Evolutionary conservation across 164 flowering plant genomes (phyloP).

Genomic region (Nymphaea thermarum): DNA sequence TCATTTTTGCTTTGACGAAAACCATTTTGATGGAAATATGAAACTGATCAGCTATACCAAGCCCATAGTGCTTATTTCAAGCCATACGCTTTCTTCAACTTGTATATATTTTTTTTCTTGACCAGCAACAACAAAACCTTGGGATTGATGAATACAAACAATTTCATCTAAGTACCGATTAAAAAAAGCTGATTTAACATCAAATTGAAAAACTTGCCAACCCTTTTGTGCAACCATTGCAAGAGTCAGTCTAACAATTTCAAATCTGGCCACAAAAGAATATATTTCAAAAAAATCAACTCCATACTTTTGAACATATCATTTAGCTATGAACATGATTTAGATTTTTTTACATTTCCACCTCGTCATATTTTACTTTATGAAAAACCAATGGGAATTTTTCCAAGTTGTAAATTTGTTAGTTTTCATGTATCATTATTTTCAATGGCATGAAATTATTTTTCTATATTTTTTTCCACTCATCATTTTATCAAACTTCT

Average conservation of each 20-base stretch:
- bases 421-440: constrained; percentile 5
- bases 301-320: constrained; percentile 1
- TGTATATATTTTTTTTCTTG: constrained; percentile 3
- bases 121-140: constrained; percentile 4
- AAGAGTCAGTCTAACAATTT: constrained; percentile 9
- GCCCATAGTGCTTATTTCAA: constrained; percentile 9
- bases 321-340: constrained; percentile 5
- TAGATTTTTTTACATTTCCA: constrained; percentile 4
- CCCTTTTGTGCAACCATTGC: constrained; percentile 6
- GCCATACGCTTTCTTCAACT: constrained; percentile 9
- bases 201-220: constrained; percentile 5
- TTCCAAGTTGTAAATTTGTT: constrained; percentile 2
- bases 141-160: constrained; percentile 10
- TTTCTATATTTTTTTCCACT: constrained; percentile 10
- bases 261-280: constrained; percentile 3
- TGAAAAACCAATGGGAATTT: constrained; percentile 5
- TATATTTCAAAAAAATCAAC: constrained; percentile 3
- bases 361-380: constrained; percentile 5
- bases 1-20: constrained; percentile 1
- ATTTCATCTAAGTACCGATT: constrained; percentile 14
- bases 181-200: constrained; percentile 8
- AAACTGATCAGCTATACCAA: constrained; percentile 7
- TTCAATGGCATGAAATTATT: constrained; percentile 7
- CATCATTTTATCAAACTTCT: background rate
- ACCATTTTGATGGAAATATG: constrained; percentile 3